Evolutionary conservation across 257 asterid species (phyloP), one percentile per base, ranked within the genome.

Genomic region (Voacanga thouarsii): DNA sequence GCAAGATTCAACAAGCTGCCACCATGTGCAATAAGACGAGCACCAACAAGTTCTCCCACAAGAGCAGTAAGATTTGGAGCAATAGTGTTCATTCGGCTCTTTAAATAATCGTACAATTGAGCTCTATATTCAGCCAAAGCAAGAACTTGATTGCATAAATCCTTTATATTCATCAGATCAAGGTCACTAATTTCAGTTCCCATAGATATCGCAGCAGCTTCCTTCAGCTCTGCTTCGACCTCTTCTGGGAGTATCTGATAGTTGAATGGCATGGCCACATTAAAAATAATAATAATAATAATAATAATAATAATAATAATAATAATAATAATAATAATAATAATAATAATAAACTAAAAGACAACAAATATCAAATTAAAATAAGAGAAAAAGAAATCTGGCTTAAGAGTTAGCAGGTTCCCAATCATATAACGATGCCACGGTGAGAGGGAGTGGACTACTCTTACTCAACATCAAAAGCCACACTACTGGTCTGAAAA

Each of bases 21-120:
- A 21, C 98, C 98, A 88, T 90, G 98, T 39, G 97, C 96, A 82
- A 93, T 91, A 83, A 93, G 88, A 19, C 98, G 93, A 80, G 97
- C 98, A 61, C 97, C 98, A 71, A 91, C 97, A 26, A 91, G 97
- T 78, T 93, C 97, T 74, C 97, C 97, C 53, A 91, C 98, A 67
- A 93, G 94, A 68, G 96, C 98, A 5, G 96, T 90, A 61, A 91
- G 94, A 86, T 93, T 93, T n/a, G 98, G 96, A 75, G 98, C 98
- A 78, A 93, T 88, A 68, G 96, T 89, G 91, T 87, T 93, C 98
- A 93, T 91, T 80, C 97, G 90, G 89, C 96, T 89, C 81, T 89
- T 93, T 30, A 93, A 64, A 77, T 93, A 93, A 85, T 93, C 98
- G 49, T 84, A 91, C 10, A 93, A 75, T 81, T 93, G 98, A 44